Percentiles rank a stretch among this genome's conserved stretches.
Conservation (phyloP, 345 rosid genomes). For the Isatis tinctoria region DNA sequence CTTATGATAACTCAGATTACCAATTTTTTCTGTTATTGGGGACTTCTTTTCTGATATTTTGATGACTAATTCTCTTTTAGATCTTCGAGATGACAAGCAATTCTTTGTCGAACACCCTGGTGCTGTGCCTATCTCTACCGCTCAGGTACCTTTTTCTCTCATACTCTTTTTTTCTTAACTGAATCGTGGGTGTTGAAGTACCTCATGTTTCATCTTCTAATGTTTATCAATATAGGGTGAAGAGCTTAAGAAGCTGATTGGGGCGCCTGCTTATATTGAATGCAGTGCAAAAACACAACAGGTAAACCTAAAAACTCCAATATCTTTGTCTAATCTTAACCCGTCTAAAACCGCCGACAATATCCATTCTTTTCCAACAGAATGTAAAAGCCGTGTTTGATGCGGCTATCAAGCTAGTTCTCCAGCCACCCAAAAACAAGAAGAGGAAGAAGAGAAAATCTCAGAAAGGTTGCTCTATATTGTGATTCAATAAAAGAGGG, state of each 20-base stretch:
- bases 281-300: conserved; percentile 91
- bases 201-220: neutral
- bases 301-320: conserved; percentile 34
- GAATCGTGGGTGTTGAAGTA: neutral
- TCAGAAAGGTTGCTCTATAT: conserved; percentile 66
- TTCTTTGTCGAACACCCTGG: conserved; percentile 71
- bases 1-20: neutral
- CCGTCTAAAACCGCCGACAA: neutral
- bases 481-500: conserved; percentile 35
- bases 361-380: conserved; percentile 35
- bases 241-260: conserved; percentile 67
- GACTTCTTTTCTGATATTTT: neutral
- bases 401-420: conserved; percentile 82
- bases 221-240: conserved; percentile 48
- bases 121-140: conserved; percentile 62
- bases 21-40: neutral
- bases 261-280: conserved; percentile 73
- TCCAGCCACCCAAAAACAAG: conserved; percentile 83
- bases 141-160: conserved; percentile 48
- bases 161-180: neutral
- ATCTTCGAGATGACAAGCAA: conserved; percentile 80
- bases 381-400: conserved; percentile 87
- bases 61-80: conserved; percentile 35
- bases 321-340: neutral
- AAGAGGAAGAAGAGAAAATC: conserved; percentile 63